Conservation (phyloP, 257 asterid genomes). For the Avicennia marina region DNA sequence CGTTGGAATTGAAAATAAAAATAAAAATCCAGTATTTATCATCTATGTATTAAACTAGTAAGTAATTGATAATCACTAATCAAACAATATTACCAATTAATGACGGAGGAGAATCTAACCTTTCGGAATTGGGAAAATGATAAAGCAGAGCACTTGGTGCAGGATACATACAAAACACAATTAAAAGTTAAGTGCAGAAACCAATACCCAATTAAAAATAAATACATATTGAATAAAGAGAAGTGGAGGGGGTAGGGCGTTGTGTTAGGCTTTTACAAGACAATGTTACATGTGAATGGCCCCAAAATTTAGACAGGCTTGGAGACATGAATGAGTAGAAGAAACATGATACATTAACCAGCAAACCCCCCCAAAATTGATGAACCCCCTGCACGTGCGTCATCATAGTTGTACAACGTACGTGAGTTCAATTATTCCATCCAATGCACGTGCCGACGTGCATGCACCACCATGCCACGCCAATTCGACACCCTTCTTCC, state of each 20-base stretch:
- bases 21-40: not conserved
- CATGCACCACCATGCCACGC: not conserved
- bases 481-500: not conserved
- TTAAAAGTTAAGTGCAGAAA: not conserved
- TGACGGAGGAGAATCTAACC: not conserved
- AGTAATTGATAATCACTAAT: too few species aligned
- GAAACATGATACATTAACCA: not conserved
- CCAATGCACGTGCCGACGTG: constrained; percentile 27
- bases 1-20: not conserved
- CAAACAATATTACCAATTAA: not conserved
- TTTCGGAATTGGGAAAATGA: not conserved
- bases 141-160: not conserved
- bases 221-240: not conserved
- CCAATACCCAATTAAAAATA: not conserved
- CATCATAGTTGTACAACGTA: constrained; percentile 16
- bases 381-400: constrained; percentile 41
- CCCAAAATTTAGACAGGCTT: constrained; percentile 22
- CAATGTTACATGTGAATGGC: constrained; percentile 26
- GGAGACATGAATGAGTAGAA: constrained; percentile 18
- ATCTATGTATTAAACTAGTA: too few species aligned
- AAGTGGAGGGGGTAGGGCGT: not conserved
- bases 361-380: constrained; percentile 6
- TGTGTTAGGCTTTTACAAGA: constrained; percentile 44
- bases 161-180: not conserved
- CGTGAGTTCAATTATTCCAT: constrained; percentile 6